Percentiles rank a stretch among this genome's conserved stretches.
phyloP scores from a whole-genome alignment of 768 basidiomycete species.

The Tubosaeta brunneosetosa region DNA sequence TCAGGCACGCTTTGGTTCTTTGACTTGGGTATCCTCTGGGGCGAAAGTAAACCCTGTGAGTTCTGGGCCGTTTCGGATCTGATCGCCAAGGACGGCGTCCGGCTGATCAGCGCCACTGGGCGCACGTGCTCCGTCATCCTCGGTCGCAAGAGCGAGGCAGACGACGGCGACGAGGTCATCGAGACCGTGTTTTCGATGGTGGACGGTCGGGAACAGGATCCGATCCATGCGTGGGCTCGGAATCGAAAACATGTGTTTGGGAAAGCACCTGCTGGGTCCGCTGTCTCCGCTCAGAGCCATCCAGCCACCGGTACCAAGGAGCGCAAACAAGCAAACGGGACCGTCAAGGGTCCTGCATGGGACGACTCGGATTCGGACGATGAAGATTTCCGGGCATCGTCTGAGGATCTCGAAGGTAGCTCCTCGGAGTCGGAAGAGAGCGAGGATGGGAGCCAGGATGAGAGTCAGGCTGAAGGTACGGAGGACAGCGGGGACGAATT shows the following conservation, averaged over 20 bases:
- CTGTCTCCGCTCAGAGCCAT: not conserved
- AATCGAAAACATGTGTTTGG: conserved; percentile 56
- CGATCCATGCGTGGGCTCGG: conserved; percentile 63
- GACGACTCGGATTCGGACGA: conserved; percentile 35
- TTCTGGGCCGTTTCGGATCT: conserved; percentile 67
- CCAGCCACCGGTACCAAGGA: conserved; percentile 1
- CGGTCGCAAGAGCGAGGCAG: not conserved
- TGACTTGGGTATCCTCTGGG: conserved; percentile 63
- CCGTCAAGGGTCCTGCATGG: conserved; percentile 26
- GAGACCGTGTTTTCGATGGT: conserved; percentile 72
- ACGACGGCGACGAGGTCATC: conserved; percentile 35
- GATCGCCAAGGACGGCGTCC: conserved; percentile 46
- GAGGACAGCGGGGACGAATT: conserved; percentile 35
- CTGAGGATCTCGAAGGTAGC: conserved; percentile 45
- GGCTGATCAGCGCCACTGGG: conserved; percentile 59
- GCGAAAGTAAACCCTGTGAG: conserved; percentile 71
- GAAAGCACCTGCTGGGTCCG: not conserved
- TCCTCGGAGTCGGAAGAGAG: conserved; percentile 26
- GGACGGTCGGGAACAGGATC: conserved; percentile 63
- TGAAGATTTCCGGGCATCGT: conserved; percentile 33
- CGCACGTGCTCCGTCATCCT: conserved; percentile 58
- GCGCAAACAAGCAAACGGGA: conserved; percentile 3
- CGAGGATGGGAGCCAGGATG: conserved; percentile 28
- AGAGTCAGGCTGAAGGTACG: conserved; percentile 30
- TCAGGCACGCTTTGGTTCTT: conserved; percentile 71